Evolutionary conservation across 1,284 basidiomycete species (phyloP).

Genomic region (Malassezia obtusa): DNA sequence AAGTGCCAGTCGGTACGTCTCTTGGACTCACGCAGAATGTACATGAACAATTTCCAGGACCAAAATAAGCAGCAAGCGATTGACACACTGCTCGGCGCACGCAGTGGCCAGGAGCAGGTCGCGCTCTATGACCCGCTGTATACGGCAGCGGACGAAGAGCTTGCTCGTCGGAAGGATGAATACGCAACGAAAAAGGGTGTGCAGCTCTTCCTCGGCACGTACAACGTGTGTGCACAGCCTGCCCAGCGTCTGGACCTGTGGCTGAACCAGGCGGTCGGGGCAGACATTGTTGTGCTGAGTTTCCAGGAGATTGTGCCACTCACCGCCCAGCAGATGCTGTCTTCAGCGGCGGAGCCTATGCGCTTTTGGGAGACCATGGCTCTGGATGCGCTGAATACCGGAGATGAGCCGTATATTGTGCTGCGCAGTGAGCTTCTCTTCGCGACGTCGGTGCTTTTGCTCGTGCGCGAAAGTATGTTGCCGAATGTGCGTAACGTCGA

Average conservation of each 20-base stretch:
- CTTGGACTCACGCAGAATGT: conserved; percentile 53
- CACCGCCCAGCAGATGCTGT: conserved; percentile 78
- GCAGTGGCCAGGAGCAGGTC: conserved; percentile 75
- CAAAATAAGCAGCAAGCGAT: conserved; percentile 87
- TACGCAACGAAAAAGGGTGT: conserved; percentile 71
- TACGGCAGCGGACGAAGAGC: conserved; percentile 63
- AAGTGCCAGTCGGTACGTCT: conserved; percentile 51
- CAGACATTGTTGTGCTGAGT: conserved; percentile 50
- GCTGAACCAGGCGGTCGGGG: conserved; percentile 37
- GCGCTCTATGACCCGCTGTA: conserved; percentile 88
- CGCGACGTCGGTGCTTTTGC: conserved; percentile 78
- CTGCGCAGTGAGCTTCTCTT: conserved; percentile 90
- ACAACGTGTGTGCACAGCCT: conserved; percentile 59
- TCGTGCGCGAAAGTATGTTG: conserved; percentile 68
- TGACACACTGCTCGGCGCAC: conserved; percentile 87
- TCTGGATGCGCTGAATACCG: conserved; percentile 61
- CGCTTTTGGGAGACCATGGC: conserved; percentile 70
- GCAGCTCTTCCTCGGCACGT: conserved; percentile 76
- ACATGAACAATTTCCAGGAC: conserved; percentile 97
- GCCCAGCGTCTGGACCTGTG: conserved; percentile 50
- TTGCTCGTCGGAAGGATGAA: conserved; percentile 57
- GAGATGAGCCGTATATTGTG: conserved; percentile 58
- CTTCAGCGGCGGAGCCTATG: conserved; percentile 82
- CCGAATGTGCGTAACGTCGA: conserved; percentile 79
- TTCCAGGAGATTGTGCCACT: conserved; percentile 98